A percentile compares a stretch with the other conserved stretches of the same genome.
Evolutionary conservation across 305 asterid species (phyloP).

Genomic region (Coffea humblotiana): DNA sequence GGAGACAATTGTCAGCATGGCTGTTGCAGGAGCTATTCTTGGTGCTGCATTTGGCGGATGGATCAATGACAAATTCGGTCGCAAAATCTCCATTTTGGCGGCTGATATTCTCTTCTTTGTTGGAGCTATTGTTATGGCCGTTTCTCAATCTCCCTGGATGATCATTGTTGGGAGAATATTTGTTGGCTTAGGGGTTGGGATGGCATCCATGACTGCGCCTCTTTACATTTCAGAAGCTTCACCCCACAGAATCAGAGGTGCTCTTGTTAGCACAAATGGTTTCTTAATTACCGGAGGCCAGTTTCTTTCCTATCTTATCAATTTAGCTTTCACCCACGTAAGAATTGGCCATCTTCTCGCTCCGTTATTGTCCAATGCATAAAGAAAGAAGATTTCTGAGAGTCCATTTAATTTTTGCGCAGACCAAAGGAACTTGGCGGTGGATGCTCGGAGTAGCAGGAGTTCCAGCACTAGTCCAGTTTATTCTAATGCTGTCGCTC

Average conservation of each 20-base stretch:
- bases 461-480: slow-evolving; percentile 60
- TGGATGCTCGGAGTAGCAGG: slow-evolving; percentile 82
- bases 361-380: not conserved
- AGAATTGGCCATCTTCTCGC: not conserved
- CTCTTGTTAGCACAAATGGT: slow-evolving; percentile 75
- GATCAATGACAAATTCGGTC: slow-evolving; percentile 59
- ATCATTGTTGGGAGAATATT: slow-evolving; percentile 60
- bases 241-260: slow-evolving; percentile 72
- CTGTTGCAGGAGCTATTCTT: slow-evolving; percentile 78
- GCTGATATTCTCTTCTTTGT: slow-evolving; percentile 63
- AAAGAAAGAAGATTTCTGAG: not conserved
- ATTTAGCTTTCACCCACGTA: slow-evolving; percentile 65
- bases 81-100: slow-evolving; percentile 45
- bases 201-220: slow-evolving; percentile 84
- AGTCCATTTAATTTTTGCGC: slow-evolving; percentile 11
- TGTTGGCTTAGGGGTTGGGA: slow-evolving; percentile 79
- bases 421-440: slow-evolving; percentile 70
- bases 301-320: slow-evolving; percentile 60
- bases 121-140: slow-evolving; percentile 62
- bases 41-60: slow-evolving; percentile 78
- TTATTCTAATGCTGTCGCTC: slow-evolving; percentile 56
- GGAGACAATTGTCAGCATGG: slow-evolving; percentile 79
- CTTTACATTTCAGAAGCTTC: slow-evolving; percentile 78
- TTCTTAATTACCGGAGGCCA: slow-evolving; percentile 71
- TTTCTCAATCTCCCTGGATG: slow-evolving; percentile 53